Evolutionary conservation across 148 eudicot genomes (phyloP).

Genomic region (Linanthus parryae): DNA sequence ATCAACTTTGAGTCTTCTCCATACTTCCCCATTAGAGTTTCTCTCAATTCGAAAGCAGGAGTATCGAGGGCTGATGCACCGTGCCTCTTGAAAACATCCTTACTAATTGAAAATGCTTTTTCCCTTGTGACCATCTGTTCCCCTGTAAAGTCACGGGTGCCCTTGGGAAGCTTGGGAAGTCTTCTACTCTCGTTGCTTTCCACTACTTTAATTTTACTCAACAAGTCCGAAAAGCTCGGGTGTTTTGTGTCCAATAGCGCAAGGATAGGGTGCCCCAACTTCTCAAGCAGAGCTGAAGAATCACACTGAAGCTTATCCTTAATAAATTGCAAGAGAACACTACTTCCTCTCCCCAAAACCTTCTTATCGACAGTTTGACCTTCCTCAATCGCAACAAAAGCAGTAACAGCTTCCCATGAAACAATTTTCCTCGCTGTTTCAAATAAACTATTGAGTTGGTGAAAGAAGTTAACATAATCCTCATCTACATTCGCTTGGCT

Average conservation of each 20-base stretch:
- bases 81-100: conserved; percentile 79
- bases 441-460: conserved; percentile 38
- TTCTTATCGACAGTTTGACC: conserved; percentile 37
- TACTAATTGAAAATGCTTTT: conserved; percentile 60
- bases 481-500: conserved; percentile 29
- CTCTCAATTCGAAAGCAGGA: conserved; percentile 89
- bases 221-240: conserved; percentile 30
- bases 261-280: conserved; percentile 26
- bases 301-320: conserved; percentile 43
- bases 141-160: conserved; percentile 89
- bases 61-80: conserved; percentile 90
- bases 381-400: conserved; percentile 54
- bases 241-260: conserved; percentile 49
- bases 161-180: conserved; percentile 95
- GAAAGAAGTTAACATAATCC: conserved; percentile 41
- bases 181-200: conserved; percentile 92
- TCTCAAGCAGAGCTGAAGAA: conserved; percentile 19
- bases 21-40: conserved; percentile 87
- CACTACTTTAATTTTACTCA: conserved; percentile 62
- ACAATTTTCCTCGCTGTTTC: conserved; percentile 36
- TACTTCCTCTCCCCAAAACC: conserved; percentile 75
- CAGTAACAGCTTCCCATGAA: conserved; percentile 53
- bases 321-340: conserved; percentile 45
- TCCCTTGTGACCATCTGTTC: conserved; percentile 89
- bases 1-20: conserved; percentile 94